Conservation (phyloP, 768 basidiomycete species). For the Wakefieldia striispora region DNA sequence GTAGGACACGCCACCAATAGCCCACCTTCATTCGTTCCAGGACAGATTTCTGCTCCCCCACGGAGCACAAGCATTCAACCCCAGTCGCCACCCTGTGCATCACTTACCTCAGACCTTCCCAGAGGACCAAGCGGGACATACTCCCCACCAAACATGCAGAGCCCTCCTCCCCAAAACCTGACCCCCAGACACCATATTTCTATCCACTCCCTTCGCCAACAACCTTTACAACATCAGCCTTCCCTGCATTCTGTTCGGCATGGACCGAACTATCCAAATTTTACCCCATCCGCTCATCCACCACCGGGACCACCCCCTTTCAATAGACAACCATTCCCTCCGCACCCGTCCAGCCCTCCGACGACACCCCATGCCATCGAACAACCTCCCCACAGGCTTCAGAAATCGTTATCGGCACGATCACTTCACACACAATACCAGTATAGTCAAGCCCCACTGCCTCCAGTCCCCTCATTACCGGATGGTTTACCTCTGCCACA, state of each 20-base stretch:
- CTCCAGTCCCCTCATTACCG: constrained; percentile 40
- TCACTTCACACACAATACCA: constrained; percentile 58
- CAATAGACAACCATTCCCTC: constrained; percentile 9
- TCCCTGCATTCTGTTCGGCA: constrained; percentile 13
- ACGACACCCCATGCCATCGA: constrained; percentile 43
- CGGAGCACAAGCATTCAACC: constrained; percentile 37
- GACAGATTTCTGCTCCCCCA: constrained; percentile 36
- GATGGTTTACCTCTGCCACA: constrained; percentile 33
- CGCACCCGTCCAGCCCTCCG: constrained; percentile 12
- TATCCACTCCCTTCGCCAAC: constrained; percentile 30
- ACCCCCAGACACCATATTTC: constrained; percentile 23
- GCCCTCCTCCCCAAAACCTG: constrained; percentile 5
- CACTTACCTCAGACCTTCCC: constrained; percentile 21
- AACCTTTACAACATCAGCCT: constrained; percentile 19
- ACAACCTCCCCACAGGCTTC: constrained; percentile 35
- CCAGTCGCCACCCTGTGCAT: constrained; percentile 23
- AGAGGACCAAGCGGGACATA: constrained; percentile 14
- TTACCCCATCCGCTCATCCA: constrained; percentile 14
- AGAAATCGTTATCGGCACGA: constrained; percentile 56
- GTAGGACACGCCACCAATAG: constrained; percentile 9
- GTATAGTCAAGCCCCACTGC: constrained; percentile 32
- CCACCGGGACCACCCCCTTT: constrained; percentile 11
- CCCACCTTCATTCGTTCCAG: constrained; percentile 36
- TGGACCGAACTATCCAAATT: constrained; percentile 11
- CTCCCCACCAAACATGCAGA: constrained; percentile 16